These are phyloP conservation scores for Coleophoma crateriformis DNA, from an alignment of 2,329 filamentous ascomycete genomes.

Conservation along the genomic window DNA sequence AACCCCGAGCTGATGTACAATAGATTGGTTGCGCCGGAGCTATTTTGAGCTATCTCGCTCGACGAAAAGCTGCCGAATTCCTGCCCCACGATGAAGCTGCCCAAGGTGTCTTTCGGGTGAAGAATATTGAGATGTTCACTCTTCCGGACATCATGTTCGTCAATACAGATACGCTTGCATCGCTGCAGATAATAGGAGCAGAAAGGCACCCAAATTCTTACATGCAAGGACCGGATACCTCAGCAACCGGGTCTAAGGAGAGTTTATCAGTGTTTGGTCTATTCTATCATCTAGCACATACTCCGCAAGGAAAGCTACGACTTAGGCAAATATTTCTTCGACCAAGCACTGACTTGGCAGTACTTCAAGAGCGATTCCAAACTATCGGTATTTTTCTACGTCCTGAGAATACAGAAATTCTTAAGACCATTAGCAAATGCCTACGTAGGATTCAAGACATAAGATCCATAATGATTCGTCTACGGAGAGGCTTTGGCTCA, in stretches of 20 bases:
- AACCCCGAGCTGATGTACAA: neutral
- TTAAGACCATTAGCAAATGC: constrained; percentile 51
- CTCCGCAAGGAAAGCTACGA: constrained; percentile 68
- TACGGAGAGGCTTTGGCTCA: constrained; percentile 71
- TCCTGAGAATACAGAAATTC: constrained; percentile 56
- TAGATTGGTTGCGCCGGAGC: constrained; percentile 80
- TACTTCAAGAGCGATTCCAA: constrained; percentile 67
- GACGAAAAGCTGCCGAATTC: constrained; percentile 57
- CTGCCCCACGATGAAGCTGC: constrained; percentile 53
- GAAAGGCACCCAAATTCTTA: constrained; percentile 81
- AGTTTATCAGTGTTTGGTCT: constrained; percentile 79
- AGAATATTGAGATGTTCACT: constrained; percentile 68
- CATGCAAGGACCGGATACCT: constrained; percentile 61
- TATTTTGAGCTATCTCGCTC: constrained; percentile 71
- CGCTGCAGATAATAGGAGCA: constrained; percentile 78
- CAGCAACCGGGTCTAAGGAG: constrained; percentile 65
- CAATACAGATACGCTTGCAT: constrained; percentile 72
- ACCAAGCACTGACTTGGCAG: constrained; percentile 61
- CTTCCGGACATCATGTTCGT: constrained; percentile 67
- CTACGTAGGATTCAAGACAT: constrained; percentile 74
- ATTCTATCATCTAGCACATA: constrained; percentile 69
- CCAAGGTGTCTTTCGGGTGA: constrained; percentile 52
- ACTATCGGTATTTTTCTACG: constrained; percentile 63
- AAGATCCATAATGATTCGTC: constrained; percentile 57
- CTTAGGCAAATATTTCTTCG: constrained; percentile 79